Evolutionary conservation across 371 early-diverging fungal species (phyloP).

Genomic region (Actinomortierella ambigua): DNA sequence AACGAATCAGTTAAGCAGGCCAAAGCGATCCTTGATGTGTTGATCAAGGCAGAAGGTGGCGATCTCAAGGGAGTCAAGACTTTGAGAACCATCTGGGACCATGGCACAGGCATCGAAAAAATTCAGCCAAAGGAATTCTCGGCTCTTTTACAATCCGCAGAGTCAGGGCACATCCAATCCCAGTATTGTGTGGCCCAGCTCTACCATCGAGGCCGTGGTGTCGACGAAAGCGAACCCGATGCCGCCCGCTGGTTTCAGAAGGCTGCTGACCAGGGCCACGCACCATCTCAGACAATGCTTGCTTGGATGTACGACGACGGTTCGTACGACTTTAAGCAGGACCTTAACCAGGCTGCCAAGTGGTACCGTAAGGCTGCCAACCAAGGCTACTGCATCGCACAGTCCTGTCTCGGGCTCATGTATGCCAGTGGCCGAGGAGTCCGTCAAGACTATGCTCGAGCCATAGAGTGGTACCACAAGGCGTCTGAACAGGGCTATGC

Average conservation of each 20-base stretch:
- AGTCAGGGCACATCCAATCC: no score
- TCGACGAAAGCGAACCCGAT: neutral
- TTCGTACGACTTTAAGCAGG: slow-evolving; percentile 44
- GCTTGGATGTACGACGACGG: slow-evolving; percentile 66
- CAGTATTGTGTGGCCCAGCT: no score
- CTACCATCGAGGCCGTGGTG: no score
- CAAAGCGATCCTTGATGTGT: no score
- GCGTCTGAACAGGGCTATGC: slow-evolving; percentile 52
- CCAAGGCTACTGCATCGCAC: slow-evolving; percentile 63
- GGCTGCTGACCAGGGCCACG: slow-evolving; percentile 10
- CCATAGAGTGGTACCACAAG: slow-evolving; percentile 49
- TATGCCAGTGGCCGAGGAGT: slow-evolving; percentile 68
- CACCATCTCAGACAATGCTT: no score
- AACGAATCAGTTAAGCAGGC: no score
- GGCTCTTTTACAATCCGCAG: no score
- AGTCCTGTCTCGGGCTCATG: slow-evolving; percentile 65
- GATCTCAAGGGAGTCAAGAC: no score
- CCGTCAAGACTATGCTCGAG: slow-evolving; percentile 35
- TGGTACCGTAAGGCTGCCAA: slow-evolving; percentile 65
- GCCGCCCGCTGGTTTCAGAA: slow-evolving; percentile 7
- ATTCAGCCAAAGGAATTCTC: no score
- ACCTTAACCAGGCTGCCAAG: slow-evolving; percentile 52
- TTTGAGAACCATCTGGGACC: no score
- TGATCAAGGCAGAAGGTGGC: no score
- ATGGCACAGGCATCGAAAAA: no score